Conservation (phyloP, 495 filamentous ascomycete genomes). For the Hypoxylon rickii region DNA sequence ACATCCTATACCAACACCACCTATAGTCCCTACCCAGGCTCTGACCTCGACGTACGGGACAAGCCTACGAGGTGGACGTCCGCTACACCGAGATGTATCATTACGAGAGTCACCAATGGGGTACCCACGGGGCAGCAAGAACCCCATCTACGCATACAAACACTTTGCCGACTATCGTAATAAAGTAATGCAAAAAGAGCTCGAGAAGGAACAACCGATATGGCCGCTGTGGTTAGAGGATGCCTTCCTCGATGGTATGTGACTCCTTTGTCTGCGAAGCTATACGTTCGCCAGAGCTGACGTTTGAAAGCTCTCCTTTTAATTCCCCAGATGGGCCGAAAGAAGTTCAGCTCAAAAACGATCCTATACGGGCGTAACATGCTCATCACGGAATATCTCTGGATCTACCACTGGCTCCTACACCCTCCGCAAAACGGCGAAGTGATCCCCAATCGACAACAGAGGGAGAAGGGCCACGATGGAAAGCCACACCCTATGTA, state of each 20-base stretch:
- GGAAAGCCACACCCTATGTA: constrained; percentile 39
- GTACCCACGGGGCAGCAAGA: constrained; percentile 47
- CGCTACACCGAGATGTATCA: constrained; percentile 41
- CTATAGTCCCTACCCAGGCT: constrained; percentile 50
- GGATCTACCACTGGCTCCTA: constrained; percentile 52
- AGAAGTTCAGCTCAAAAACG: constrained; percentile 72
- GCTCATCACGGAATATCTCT: constrained; percentile 83
- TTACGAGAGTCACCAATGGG: constrained; percentile 46
- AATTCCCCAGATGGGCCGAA: constrained; percentile 79
- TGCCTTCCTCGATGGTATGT: constrained; percentile 86
- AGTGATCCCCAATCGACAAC: constrained; percentile 56
- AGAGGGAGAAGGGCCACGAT: constrained; percentile 56
- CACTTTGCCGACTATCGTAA: constrained; percentile 72
- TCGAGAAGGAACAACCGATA: constrained; percentile 52
- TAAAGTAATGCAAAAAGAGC: constrained; percentile 63
- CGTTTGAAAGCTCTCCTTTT: constrained; percentile 68
- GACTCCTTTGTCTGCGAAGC: neutral
- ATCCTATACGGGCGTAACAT: constrained; percentile 88
- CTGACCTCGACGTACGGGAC: constrained; percentile 43
- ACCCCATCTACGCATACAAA: constrained; percentile 56
- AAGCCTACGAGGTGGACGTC: constrained; percentile 41
- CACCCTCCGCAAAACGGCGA: constrained; percentile 46
- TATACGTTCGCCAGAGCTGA: constrained; percentile 1
- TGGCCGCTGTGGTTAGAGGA: constrained; percentile 87
- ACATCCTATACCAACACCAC: constrained; percentile 46